A percentile compares a stretch with the other conserved stretches of the same genome.
These are phyloP conservation scores for Neonectria punicea DNA, from an alignment of 2,329 filamentous ascomycete species.

Conservation along the genomic window DNA sequence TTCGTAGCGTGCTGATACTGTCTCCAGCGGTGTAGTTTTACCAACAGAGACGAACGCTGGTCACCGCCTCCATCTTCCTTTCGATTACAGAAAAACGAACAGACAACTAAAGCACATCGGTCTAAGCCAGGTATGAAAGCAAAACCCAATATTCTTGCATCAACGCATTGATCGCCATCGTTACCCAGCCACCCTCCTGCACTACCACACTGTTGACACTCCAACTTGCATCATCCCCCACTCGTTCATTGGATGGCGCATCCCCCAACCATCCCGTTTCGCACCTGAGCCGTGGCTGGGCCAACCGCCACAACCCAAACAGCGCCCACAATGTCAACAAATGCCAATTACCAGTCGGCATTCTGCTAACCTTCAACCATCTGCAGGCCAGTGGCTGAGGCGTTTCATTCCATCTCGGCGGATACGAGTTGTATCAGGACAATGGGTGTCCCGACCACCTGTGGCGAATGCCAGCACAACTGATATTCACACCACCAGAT, in stretches of 20 bases:
- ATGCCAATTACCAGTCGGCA: background rate
- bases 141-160: background rate
- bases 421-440: background rate
- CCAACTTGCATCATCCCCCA: background rate
- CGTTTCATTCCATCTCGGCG: background rate
- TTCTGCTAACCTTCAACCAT: background rate
- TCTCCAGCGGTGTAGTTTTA: background rate
- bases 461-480: background rate
- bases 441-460: constrained; percentile 4
- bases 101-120: too few species aligned
- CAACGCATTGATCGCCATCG: background rate
- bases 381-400: background rate
- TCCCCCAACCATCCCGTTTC: background rate
- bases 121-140: too few species aligned
- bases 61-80: background rate
- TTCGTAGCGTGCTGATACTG: background rate
- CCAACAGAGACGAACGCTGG: background rate
- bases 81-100: too few species aligned
- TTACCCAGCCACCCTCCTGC: background rate
- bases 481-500: background rate
- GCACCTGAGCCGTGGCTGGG: background rate
- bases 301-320: background rate
- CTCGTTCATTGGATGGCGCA: background rate
- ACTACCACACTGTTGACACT: background rate
- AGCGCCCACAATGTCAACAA: background rate